phyloP scores from a whole-genome alignment of 2,329 filamentous ascomycete genomes.

The Apiospora kogelbergensis region DNA sequence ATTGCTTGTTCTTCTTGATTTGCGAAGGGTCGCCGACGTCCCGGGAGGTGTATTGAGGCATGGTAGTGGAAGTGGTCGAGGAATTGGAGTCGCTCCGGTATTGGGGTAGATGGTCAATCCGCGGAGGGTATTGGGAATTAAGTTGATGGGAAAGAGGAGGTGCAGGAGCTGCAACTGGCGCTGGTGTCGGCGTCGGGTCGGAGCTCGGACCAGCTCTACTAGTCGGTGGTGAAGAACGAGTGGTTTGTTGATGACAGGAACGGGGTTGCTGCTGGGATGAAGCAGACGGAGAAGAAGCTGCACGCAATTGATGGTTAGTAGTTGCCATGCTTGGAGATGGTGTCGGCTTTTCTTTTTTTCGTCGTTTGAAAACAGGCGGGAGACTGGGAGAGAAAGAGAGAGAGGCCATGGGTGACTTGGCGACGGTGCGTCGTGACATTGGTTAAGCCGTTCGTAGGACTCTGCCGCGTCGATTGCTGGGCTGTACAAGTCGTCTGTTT shows the following conservation, averaged over 20 bases:
- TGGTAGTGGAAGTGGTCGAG: constrained; percentile 37
- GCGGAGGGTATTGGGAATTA: constrained; percentile 7
- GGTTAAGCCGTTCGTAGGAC: neutral
- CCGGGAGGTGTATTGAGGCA: constrained; percentile 67
- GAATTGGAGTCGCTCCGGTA: constrained; percentile 18
- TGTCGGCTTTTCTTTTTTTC: neutral
- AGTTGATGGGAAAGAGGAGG: constrained; percentile 5
- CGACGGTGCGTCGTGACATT: neutral
- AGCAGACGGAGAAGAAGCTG: constrained; percentile 1
- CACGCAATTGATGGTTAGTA: neutral
- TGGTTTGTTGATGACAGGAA: constrained; percentile 1
- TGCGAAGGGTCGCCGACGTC: constrained; percentile 68
- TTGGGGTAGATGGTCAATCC: constrained; percentile 7
- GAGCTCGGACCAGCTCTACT: constrained; percentile 19
- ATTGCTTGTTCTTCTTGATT: constrained; percentile 93
- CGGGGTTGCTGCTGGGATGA: constrained; percentile 1
- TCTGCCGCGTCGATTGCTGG: neutral
- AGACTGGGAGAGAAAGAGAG: too few relatives aligned
- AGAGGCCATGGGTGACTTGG: neutral
- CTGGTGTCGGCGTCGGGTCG: neutral
- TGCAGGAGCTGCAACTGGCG: constrained; percentile 1
- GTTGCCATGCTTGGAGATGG: neutral
- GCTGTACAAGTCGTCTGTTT: neutral
- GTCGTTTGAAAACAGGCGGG: neutral
- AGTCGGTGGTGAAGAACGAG: constrained; percentile 9